These are phyloP conservation scores for Aquilaria yunnanensis DNA, from an alignment of 345 rosid species.

Conservation along the genomic window DNA sequence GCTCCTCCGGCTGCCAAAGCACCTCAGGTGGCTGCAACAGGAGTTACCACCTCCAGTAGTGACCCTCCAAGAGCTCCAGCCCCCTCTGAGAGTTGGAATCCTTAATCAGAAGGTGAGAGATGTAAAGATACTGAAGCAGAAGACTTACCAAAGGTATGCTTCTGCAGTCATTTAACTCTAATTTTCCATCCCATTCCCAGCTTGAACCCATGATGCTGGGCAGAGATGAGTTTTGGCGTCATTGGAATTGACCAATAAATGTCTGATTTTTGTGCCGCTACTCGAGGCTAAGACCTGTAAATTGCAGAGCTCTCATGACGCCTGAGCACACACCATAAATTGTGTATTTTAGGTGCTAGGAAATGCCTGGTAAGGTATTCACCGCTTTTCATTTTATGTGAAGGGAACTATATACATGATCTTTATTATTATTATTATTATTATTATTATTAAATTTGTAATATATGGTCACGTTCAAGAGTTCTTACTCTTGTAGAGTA, in stretches of 20 bases:
- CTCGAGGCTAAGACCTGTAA: constrained; percentile 4
- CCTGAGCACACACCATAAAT: neutral
- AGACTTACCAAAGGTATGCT: constrained; percentile 9
- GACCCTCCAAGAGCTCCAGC: constrained; percentile 33
- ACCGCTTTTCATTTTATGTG: neutral
- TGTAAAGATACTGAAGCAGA: constrained; percentile 11
- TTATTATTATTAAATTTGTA: too few species aligned
- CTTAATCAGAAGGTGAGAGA: constrained; percentile 28
- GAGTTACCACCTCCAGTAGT: constrained; percentile 17
- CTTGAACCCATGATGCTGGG: constrained; percentile 1
- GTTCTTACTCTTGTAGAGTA: too few species aligned
- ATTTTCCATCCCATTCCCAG: neutral
- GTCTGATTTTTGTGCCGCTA: neutral
- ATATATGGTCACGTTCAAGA: too few species aligned
- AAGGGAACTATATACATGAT: too few species aligned
- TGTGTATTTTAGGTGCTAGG: constrained; percentile 7
- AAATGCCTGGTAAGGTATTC: neutral
- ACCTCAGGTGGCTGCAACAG: constrained; percentile 22
- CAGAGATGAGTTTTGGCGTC: constrained; percentile 1
- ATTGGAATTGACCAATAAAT: constrained; percentile 2
- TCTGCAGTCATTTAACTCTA: neutral
- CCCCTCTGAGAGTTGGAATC: constrained; percentile 28
- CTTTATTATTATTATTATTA: too few species aligned
- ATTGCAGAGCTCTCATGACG: neutral
- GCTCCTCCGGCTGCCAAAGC: constrained; percentile 25